A percentile compares a stretch with the other conserved stretches of the same genome.
Evolutionary conservation across 345 rosid genomes (phyloP).

Genomic region (Reutealis trisperma): DNA sequence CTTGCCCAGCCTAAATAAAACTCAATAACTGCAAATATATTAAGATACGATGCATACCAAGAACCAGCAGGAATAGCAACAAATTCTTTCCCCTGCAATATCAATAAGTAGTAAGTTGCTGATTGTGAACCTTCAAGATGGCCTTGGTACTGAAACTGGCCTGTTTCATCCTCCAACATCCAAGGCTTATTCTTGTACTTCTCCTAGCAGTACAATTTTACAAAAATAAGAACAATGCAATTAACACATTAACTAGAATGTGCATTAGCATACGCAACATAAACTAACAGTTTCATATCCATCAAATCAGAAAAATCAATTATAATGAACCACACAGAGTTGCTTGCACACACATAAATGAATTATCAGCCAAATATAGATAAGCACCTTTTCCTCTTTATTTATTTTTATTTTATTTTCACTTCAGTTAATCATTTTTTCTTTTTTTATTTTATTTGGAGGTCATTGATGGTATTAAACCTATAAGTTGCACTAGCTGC

Average conservation of each 20-base stretch:
- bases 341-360: not conserved
- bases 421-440: not conserved
- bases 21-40: not conserved
- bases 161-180: slow-evolving; percentile 95
- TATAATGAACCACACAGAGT: not conserved
- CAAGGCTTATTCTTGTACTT: slow-evolving; percentile 94
- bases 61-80: slow-evolving; percentile 94
- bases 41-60: slow-evolving; percentile 50
- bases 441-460: not conserved
- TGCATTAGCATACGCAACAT: not conserved
- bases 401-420: not conserved
- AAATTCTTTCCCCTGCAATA: slow-evolving; percentile 83
- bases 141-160: slow-evolving; percentile 88
- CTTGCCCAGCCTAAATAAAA: not conserved
- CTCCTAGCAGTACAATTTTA: slow-evolving; percentile 44
- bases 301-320: not conserved
- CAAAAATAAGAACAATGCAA: not conserved
- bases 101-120: slow-evolving; percentile 86
- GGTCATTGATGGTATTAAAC: not conserved
- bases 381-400: not conserved
- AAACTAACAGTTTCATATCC: not conserved
- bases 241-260: not conserved
- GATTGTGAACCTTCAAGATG: slow-evolving; percentile 97
- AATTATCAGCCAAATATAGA: not conserved
- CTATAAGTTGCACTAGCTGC: not conserved